Evolutionary conservation across 768 basidiomycete genomes (phyloP).

Genomic region (Naematelia aurantialba): DNA sequence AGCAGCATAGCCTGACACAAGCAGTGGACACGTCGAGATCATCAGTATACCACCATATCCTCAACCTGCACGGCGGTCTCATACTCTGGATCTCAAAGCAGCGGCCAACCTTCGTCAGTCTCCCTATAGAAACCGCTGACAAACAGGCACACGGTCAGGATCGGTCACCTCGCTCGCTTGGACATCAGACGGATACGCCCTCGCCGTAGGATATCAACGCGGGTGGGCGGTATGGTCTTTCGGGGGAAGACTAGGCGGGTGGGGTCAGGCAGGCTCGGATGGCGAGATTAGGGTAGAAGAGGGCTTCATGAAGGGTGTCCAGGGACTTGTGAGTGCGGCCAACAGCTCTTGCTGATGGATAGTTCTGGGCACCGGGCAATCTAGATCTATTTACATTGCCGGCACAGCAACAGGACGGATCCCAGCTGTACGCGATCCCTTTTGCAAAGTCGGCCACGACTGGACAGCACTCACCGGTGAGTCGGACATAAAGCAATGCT

Average conservation of each 20-base stretch:
- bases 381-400: slow-evolving; percentile 73
- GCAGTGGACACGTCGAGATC: slow-evolving; percentile 65
- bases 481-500: slow-evolving; percentile 36
- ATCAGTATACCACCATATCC: slow-evolving; percentile 66
- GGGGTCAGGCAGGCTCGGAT: slow-evolving; percentile 68
- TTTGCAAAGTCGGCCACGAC: slow-evolving; percentile 94
- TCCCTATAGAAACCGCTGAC: slow-evolving; percentile 1
- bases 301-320: slow-evolving; percentile 76
- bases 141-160: slow-evolving; percentile 32
- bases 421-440: slow-evolving; percentile 75
- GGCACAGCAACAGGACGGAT: slow-evolving; percentile 45
- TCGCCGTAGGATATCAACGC: slow-evolving; percentile 84
- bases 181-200: slow-evolving; percentile 92
- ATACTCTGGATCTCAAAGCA: slow-evolving; percentile 53
- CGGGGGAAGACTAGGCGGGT: slow-evolving; percentile 79
- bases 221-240: slow-evolving; percentile 91
- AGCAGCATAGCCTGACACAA: neutral
- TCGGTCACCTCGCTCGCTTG: slow-evolving; percentile 62
- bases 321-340: slow-evolving; percentile 60
- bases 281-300: slow-evolving; percentile 65
- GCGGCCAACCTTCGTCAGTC: slow-evolving; percentile 32
- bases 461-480: slow-evolving; percentile 81
- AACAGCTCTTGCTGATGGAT: slow-evolving; percentile 6
- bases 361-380: slow-evolving; percentile 96
- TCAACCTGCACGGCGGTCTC: slow-evolving; percentile 60